phyloP scores from a whole-genome alignment of 2,329 filamentous ascomycete species.

The Biscogniauxia sp. region DNA sequence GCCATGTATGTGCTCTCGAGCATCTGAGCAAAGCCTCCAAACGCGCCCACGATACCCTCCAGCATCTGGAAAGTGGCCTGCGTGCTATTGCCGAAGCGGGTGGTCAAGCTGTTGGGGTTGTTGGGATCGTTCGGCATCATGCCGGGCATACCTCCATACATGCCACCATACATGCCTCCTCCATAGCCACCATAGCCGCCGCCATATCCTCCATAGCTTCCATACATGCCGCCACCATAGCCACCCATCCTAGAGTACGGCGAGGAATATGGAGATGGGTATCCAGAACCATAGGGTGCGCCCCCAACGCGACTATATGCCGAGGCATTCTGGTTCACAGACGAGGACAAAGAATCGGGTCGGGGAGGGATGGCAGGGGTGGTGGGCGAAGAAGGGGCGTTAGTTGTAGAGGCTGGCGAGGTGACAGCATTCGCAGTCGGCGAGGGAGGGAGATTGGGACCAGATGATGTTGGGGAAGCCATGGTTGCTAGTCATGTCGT shows the following conservation, averaged over 20 bases:
- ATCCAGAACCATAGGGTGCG: constrained; percentile 46
- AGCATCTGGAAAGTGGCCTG: constrained; percentile 98
- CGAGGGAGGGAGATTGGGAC: constrained; percentile 41
- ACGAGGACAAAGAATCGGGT: constrained; percentile 71
- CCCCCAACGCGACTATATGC: constrained; percentile 67
- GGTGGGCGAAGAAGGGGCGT: constrained; percentile 30
- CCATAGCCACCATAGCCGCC: constrained; percentile 48
- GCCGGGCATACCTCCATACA: constrained; percentile 44
- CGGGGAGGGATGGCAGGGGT: constrained; percentile 75
- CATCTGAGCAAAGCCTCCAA: constrained; percentile 98
- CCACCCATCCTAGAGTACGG: constrained; percentile 35
- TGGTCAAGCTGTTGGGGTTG: constrained; percentile 91
- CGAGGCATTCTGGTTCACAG: constrained; percentile 85
- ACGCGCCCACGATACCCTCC: constrained; percentile 92
- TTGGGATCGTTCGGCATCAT: constrained; percentile 63
- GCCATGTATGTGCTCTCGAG: constrained; percentile 99
- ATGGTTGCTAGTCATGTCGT: constrained; percentile 34
- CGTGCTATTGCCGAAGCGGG: constrained; percentile 91
- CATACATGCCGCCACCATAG: constrained; percentile 31
- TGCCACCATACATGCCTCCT: constrained; percentile 36
- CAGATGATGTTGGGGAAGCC: constrained; percentile 40
- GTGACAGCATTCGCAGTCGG: constrained; percentile 39
- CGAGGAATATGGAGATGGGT: constrained; percentile 52
- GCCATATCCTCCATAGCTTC: constrained; percentile 40
- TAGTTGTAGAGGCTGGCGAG: constrained; percentile 38